Evolutionary conservation across 352 stramenopile genomes (phyloP).

Genomic region (Plasmopara muralis): DNA sequence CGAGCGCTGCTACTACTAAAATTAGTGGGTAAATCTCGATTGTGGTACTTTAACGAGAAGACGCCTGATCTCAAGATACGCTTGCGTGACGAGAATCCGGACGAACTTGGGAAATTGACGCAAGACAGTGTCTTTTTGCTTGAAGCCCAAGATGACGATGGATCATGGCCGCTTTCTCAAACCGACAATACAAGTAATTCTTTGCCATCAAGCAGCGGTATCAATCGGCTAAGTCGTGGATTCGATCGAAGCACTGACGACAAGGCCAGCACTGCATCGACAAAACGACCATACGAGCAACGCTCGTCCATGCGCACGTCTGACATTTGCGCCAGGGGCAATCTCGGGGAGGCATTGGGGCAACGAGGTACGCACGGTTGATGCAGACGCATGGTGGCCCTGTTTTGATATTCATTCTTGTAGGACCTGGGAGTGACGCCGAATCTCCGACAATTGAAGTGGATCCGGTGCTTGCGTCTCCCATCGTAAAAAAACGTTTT

Average conservation of each 20-base stretch:
- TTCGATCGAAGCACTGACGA: slow-evolving; percentile 16
- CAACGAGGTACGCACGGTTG: slow-evolving; percentile 26
- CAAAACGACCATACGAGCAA: slow-evolving; percentile 39
- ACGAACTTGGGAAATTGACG: slow-evolving; percentile 49
- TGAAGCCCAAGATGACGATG: slow-evolving; percentile 79
- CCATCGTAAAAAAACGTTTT: slow-evolving; percentile 53
- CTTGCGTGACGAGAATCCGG: slow-evolving; percentile 35
- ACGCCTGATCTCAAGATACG: slow-evolving; percentile 63
- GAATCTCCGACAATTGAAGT: slow-evolving; percentile 29
- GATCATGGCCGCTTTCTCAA: slow-evolving; percentile 79
- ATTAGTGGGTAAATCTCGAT: slow-evolving; percentile 53
- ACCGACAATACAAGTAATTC: slow-evolving; percentile 33
- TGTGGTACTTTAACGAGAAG: slow-evolving; percentile 81
- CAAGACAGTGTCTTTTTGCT: slow-evolving; percentile 76
- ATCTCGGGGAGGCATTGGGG: slow-evolving; percentile 49
- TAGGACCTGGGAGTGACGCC: slow-evolving; percentile 19
- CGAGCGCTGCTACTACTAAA: slow-evolving; percentile 70
- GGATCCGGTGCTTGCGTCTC: slow-evolving; percentile 24
- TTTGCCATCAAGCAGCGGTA: slow-evolving; percentile 24
- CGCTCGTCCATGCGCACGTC: slow-evolving; percentile 51
- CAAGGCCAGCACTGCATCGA: slow-evolving; percentile 12
- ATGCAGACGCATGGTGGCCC: slow-evolving; percentile 1
- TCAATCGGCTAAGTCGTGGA: slow-evolving; percentile 14
- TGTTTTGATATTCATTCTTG: slow-evolving; percentile 1
- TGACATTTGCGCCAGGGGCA: slow-evolving; percentile 69